Percentiles rank a stretch among this genome's conserved stretches.
These are phyloP conservation scores for Umbelopsis isabellina DNA, from an alignment of 192 early-diverging fungal species.

Conservation along the genomic window DNA sequence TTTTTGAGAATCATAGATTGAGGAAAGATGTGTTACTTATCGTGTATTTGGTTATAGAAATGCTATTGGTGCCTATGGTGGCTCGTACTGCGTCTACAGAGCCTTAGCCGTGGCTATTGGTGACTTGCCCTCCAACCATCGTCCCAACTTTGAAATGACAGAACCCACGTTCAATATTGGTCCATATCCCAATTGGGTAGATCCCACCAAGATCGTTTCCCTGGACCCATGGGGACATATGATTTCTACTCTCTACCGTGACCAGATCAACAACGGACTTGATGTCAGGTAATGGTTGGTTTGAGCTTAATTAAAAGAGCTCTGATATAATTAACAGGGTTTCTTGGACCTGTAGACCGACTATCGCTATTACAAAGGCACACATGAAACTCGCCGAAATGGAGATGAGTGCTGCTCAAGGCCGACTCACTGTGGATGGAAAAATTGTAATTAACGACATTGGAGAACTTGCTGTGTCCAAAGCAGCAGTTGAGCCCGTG, in stretches of 20 bases:
- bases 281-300: conserved; percentile 59
- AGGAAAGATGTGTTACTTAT: background rate
- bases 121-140: conserved; percentile 80
- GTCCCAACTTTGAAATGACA: conserved; percentile 85
- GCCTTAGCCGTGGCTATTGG: conserved; percentile 91
- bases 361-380: conserved; percentile 92
- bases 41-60: conserved; percentile 53
- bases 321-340: background rate
- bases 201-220: conserved; percentile 89
- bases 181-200: conserved; percentile 79
- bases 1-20: background rate
- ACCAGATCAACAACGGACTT: conserved; percentile 67
- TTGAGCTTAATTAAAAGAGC: background rate
- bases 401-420: conserved; percentile 68
- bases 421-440: conserved; percentile 75
- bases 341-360: conserved; percentile 58
- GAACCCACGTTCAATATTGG: conserved; percentile 84
- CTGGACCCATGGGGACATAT: conserved; percentile 93
- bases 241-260: conserved; percentile 61
- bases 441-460: conserved; percentile 75
- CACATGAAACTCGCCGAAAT: conserved; percentile 95
- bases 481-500: conserved; percentile 94
- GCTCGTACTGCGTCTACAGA: conserved; percentile 90
- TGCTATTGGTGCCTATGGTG: conserved; percentile 95
- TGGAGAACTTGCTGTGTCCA: conserved; percentile 87